Conservation (phyloP, 2,329 filamentous ascomycete species). For the Aspergillus quadrilineatus region DNA sequence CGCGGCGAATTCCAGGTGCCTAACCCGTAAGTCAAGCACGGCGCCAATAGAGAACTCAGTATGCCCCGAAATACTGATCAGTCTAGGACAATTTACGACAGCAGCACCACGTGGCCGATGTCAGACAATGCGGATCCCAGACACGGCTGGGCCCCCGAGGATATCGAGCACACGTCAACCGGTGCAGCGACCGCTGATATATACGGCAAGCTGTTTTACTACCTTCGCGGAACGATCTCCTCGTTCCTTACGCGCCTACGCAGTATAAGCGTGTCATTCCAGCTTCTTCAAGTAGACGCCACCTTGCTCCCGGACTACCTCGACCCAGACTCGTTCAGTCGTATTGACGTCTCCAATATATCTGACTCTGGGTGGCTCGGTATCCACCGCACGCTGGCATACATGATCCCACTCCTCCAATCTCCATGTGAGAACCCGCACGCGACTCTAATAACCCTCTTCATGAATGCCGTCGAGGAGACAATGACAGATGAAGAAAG, state of each 20-base stretch:
- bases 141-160: slow-evolving; percentile 35
- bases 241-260: slow-evolving; percentile 32
- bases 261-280: slow-evolving; percentile 25
- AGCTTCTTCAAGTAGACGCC: slow-evolving; percentile 30
- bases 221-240: slow-evolving; percentile 31
- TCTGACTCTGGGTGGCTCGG: slow-evolving; percentile 39
- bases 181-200: slow-evolving; percentile 35
- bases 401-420: slow-evolving; percentile 38
- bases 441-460: slow-evolving; percentile 45
- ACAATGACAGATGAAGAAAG: slow-evolving; percentile 7
- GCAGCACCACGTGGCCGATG: slow-evolving; percentile 42
- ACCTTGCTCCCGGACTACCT: slow-evolving; percentile 23
- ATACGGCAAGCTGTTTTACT: slow-evolving; percentile 42
- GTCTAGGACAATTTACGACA: slow-evolving; percentile 37
- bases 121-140: slow-evolving; percentile 38
- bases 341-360: slow-evolving; percentile 48
- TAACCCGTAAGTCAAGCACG: slow-evolving; percentile 34
- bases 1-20: slow-evolving; percentile 29
- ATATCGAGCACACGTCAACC: slow-evolving; percentile 24
- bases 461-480: slow-evolving; percentile 38
- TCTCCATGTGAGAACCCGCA: slow-evolving; percentile 33
- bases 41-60: slow-evolving; percentile 41
- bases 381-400: slow-evolving; percentile 20
- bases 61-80: neutral
- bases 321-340: slow-evolving; percentile 31